Conservation (phyloP, 768 basidiomycete species). For the Mycena haematopus region DNA sequence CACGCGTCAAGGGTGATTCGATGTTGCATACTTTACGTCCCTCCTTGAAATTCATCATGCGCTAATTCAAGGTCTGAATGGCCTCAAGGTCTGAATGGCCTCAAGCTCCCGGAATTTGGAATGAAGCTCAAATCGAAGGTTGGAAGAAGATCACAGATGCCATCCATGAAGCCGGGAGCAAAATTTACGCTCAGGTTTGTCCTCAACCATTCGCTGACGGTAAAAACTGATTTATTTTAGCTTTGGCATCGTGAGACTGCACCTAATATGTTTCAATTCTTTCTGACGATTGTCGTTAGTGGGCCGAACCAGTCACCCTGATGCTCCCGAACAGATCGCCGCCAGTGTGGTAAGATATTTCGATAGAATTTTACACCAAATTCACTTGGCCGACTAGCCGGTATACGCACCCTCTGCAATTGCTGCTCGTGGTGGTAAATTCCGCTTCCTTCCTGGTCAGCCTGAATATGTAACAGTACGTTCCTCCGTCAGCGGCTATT, state of each 20-base stretch:
- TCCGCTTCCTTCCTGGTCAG: neutral
- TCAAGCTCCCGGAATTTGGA: neutral
- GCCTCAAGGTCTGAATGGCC: neutral
- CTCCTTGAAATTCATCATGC: no score
- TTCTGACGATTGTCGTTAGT: neutral
- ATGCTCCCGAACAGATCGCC: neutral
- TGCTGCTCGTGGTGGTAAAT: neutral
- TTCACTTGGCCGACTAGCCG: neutral
- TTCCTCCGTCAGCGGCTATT: neutral
- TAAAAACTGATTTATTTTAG: neutral
- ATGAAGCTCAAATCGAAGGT: neutral
- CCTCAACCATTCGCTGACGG: neutral
- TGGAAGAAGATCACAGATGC: constrained; percentile 2
- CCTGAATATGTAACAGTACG: neutral
- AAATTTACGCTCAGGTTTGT: constrained; percentile 1
- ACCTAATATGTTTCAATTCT: neutral
- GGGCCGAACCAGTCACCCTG: neutral
- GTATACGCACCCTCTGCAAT: neutral
- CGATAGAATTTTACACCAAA: neutral
- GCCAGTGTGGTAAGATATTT: neutral
- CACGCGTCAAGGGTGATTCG: neutral
- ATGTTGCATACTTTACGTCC: neutral
- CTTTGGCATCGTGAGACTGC: neutral
- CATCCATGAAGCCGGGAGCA: neutral
- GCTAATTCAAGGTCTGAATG: neutral